These are phyloP conservation scores for Suillus occidentalis DNA, from an alignment of 768 basidiomycete genomes.

Conservation along the genomic window DNA sequence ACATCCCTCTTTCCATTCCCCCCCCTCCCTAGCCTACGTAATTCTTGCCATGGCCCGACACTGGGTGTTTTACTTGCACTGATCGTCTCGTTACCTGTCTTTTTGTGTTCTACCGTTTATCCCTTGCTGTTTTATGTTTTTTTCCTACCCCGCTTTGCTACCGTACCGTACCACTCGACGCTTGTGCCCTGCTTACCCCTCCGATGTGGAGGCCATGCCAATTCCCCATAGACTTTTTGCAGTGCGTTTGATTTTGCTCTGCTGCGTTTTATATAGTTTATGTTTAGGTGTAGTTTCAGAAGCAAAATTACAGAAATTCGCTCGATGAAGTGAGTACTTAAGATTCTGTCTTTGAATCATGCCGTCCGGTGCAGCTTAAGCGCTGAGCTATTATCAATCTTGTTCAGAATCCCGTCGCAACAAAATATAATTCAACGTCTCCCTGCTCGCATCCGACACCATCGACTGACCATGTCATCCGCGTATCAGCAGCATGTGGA, in stretches of 20 bases:
- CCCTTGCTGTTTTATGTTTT: neutral
- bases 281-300: neutral
- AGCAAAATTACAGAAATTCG: neutral
- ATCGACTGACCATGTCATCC: no score
- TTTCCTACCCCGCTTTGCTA: neutral
- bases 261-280: neutral
- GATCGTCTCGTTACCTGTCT: neutral
- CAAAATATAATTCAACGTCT: no score
- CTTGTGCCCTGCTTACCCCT: neutral
- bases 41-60: neutral
- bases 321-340: no score
- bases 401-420: no score
- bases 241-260: neutral
- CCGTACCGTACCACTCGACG: neutral
- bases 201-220: neutral
- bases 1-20: neutral
- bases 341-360: no score
- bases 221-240: neutral
- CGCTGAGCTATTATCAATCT: constrained; percentile 18
- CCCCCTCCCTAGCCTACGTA: neutral
- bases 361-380: no score
- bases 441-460: no score
- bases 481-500: no score
- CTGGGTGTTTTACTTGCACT: neutral
- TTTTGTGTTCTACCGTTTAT: neutral